Conservation (phyloP, 805 yeast species). For the Candida namnaoensis region DNA sequence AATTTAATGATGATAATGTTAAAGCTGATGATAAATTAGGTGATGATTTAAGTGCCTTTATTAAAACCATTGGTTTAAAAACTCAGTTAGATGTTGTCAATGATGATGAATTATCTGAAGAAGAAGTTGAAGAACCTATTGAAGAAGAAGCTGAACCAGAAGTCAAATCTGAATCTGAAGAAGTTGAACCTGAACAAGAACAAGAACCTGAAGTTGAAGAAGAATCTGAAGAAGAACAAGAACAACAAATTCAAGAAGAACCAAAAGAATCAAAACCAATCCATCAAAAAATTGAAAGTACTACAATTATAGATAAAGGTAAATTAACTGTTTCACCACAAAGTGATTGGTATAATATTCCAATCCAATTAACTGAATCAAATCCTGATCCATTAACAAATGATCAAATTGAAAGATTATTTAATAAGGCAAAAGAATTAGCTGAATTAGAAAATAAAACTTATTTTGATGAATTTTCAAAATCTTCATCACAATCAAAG, state of each 20-base stretch:
- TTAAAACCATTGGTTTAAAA: conserved; percentile 51
- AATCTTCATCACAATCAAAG: conserved; percentile 72
- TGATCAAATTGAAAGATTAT: conserved; percentile 51
- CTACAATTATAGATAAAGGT: conserved; percentile 40
- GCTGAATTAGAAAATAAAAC: conserved; percentile 63
- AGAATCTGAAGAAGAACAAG: conserved; percentile 16
- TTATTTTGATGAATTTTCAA: conserved; percentile 67
- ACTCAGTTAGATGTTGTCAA: conserved; percentile 29
- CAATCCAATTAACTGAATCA: conserved; percentile 23
- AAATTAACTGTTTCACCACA: conserved; percentile 53
- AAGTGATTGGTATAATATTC: conserved; percentile 70
- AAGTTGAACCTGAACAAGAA: conserved; percentile 11
- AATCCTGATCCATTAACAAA: conserved; percentile 23
- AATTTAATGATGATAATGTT: conserved; percentile 22
- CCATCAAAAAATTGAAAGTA: conserved; percentile 21
- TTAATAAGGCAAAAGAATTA: conserved; percentile 55
- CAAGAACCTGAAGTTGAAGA: conserved; percentile 18
- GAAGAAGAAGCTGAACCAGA: conserved; percentile 28
- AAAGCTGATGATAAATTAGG: conserved; percentile 30
- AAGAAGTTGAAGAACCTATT: conserved; percentile 28
- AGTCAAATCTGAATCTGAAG: conserved; percentile 24
- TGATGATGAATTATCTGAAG: conserved; percentile 28
- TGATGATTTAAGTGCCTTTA: conserved; percentile 49
- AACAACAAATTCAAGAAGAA: conserved; percentile 19
- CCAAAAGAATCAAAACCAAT: conserved; percentile 20